Conservation (phyloP, 1,139 yeast genomes). For the Maudiozyma humilis region DNA sequence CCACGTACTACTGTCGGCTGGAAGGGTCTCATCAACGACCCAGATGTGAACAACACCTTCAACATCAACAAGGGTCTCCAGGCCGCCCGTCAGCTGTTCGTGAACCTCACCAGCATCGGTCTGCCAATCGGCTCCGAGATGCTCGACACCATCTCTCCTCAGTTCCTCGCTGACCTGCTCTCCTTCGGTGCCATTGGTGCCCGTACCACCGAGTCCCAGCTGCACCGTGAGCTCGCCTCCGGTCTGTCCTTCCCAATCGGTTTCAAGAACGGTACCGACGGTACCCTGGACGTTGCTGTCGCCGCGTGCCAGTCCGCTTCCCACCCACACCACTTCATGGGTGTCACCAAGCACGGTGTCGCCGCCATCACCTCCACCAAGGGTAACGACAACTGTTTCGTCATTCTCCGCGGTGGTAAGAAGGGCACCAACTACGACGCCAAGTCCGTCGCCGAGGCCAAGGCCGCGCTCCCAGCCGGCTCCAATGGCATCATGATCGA, state of each 20-base stretch:
- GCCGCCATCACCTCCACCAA: slow-evolving; percentile 94
- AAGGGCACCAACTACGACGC: slow-evolving; percentile 88
- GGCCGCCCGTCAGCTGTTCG: slow-evolving; percentile 77
- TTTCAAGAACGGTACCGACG: slow-evolving; percentile 97
- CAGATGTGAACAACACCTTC: slow-evolving; percentile 86
- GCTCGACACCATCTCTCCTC: slow-evolving; percentile 98
- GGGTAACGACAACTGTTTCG: slow-evolving; percentile 84
- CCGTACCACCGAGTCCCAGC: slow-evolving; percentile 95
- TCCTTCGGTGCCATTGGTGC: slow-evolving; percentile 98
- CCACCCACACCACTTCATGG: slow-evolving; percentile 90
- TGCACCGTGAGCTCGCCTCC: slow-evolving; percentile 93
- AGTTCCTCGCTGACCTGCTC: slow-evolving; percentile 81
- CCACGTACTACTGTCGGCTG: slow-evolving; percentile 99
- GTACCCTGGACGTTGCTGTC: slow-evolving; percentile 83
- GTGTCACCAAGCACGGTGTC: slow-evolving; percentile 92
- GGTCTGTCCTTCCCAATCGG: slow-evolving; percentile 97
- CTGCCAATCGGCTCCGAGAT: slow-evolving; percentile 94
- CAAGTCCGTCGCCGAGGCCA: slow-evolving; percentile 66
- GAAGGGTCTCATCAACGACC: slow-evolving; percentile 97
- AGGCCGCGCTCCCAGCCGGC: slow-evolving; percentile 45
- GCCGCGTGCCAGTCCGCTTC: slow-evolving; percentile 93
- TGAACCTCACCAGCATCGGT: slow-evolving; percentile 66
- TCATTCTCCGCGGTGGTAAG: slow-evolving; percentile 93
- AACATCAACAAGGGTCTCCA: slow-evolving; percentile 92
- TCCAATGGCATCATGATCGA: slow-evolving; percentile 72